Base-by-base conservation (phyloP, 139 green algal genomes). In the Chlamydomonas urium region DNA sequence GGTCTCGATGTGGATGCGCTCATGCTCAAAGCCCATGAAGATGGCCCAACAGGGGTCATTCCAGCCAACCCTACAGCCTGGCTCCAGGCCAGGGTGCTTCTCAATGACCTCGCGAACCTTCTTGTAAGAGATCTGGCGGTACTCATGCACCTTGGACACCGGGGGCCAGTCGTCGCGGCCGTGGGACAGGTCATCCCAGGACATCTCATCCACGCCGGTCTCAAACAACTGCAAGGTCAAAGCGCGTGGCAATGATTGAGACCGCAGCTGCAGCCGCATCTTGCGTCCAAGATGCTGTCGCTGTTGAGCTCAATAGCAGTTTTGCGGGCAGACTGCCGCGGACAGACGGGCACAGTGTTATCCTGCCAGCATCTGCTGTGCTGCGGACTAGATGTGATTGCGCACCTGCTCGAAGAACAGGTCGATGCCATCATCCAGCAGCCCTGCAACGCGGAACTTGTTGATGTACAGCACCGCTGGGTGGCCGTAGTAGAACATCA, bases 401-500 rank as follows among this genome's bases (percentile, higher is more conserved):
- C 60, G 10, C 33, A 85, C 82, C 76, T 85, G 77, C 77, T 89
- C 83, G 57, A 80, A 78, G 60, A 77, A 83, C 38, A 65, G 47
- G 78, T 94, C 81, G 38, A 94, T 74, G 1, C 77, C 77, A 17
- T 84, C 76, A 0, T 80, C 67, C 57, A 93, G 75, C 32, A 93
- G 69, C 2, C 89, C 89, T 26, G 85, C 89, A 19, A 94, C 89
- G 21, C 88, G 81, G 50, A 93, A 87, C 82, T 94, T 94, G 81
- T 94, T 94, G 10, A 91, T 59, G 57, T 94, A 94, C 24, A 94
- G 78, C 50, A 82, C 81, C 2, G 89, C 89, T 32, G 85, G 80
- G 78, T 94, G 88, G 35, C 79, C 82, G 62, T 92, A 94, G 79
- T 94, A 94, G 74, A 94, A 94, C 60, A 94, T 88, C 78, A 93